These are phyloP conservation scores for Penicillium waksmanii DNA, from an alignment of 495 filamentous ascomycete genomes.

Conservation along the genomic window DNA sequence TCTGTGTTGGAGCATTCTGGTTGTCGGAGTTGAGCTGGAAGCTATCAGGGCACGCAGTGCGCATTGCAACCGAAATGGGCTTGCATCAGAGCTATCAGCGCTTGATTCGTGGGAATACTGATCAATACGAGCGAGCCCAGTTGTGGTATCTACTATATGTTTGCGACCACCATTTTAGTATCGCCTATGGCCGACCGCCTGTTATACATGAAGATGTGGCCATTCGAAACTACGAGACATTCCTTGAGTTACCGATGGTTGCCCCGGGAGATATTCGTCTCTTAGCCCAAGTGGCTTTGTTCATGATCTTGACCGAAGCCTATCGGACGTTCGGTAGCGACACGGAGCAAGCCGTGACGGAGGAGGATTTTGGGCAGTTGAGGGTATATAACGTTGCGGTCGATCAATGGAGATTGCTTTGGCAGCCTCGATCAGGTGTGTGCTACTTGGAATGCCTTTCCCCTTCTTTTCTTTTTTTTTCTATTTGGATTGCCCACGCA, in stretches of 20 bases:
- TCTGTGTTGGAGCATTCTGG: constrained; percentile 59
- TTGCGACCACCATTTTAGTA: constrained; percentile 60
- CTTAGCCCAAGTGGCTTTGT: constrained; percentile 58
- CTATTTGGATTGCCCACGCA: not conserved
- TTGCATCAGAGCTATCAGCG: constrained; percentile 56
- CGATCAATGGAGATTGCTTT: constrained; percentile 61
- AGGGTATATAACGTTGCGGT: constrained; percentile 57
- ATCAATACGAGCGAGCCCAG: constrained; percentile 55
- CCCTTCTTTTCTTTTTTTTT: not conserved
- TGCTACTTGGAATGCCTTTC: constrained; percentile 8
- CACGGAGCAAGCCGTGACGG: constrained; percentile 54
- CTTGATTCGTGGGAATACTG: constrained; percentile 45
- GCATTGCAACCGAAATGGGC: constrained; percentile 57
- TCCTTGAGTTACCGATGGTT: constrained; percentile 50
- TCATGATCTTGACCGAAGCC: constrained; percentile 60
- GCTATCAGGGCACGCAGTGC: constrained; percentile 56
- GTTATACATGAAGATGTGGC: constrained; percentile 58
- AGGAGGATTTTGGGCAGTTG: constrained; percentile 56
- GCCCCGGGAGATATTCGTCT: constrained; percentile 58
- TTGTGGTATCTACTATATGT: constrained; percentile 58
- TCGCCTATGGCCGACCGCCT: constrained; percentile 57
- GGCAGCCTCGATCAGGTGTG: constrained; percentile 56
- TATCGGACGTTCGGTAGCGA: constrained; percentile 61
- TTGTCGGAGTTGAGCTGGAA: constrained; percentile 58
- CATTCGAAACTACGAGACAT: constrained; percentile 55